Conservation (phyloP, 768 basidiomycete species). For the Pleurotus djamor region DNA sequence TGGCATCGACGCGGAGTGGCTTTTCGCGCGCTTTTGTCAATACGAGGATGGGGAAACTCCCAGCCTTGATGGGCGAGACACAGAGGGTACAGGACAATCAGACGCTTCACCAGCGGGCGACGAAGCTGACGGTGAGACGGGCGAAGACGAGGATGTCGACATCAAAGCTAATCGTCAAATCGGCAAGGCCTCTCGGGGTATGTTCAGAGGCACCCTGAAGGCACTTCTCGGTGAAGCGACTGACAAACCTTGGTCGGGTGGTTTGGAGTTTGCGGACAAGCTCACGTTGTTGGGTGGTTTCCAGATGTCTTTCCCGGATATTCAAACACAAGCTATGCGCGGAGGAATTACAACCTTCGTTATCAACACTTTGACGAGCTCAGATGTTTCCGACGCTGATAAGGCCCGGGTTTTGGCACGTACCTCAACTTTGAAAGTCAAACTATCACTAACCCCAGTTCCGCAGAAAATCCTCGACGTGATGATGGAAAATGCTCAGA, state of each 20-base stretch:
- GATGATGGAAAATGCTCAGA: conserved; percentile 14
- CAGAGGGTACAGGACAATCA: neutral
- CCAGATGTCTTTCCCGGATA: neutral
- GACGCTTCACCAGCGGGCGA: no score
- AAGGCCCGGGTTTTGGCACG: neutral
- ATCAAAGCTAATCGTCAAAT: neutral
- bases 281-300: neutral
- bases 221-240: neutral
- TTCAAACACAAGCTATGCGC: neutral
- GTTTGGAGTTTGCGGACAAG: neutral
- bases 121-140: neutral
- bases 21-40: neutral
- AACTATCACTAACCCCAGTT: neutral
- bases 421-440: conserved; percentile 1
- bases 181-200: neutral
- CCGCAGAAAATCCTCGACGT: conserved; percentile 8
- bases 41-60: neutral
- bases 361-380: neutral
- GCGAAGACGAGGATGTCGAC: neutral
- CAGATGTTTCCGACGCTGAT: neutral
- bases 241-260: neutral
- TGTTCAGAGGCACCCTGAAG: neutral
- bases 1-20: conserved; percentile 3
- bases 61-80: neutral
- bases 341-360: neutral